Conservation (phyloP, 2,329 filamentous ascomycete genomes). For the Paraphaeosphaeria sporulosa region DNA sequence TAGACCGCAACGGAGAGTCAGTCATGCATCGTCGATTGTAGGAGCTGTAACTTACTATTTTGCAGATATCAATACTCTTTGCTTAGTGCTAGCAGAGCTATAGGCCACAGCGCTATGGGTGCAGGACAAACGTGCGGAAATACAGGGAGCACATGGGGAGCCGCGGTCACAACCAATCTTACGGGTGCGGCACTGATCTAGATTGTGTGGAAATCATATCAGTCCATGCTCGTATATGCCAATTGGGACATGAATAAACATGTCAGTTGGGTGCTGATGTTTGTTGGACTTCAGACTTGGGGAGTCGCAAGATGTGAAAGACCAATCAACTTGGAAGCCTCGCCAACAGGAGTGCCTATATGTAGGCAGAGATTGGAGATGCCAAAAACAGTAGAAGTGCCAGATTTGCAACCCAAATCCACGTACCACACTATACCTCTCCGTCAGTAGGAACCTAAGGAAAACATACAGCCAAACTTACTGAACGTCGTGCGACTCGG, state of each 20-base stretch:
- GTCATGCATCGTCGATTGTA: not conserved
- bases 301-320: no score
- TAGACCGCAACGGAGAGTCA: slow-evolving; percentile 14
- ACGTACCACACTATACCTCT: slow-evolving; percentile 31
- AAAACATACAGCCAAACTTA: slow-evolving; percentile 17
- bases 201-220: no score
- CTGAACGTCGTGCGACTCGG: slow-evolving; percentile 33
- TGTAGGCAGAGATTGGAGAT: no score
- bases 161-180: slow-evolving; percentile 42
- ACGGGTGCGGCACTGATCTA: slow-evolving; percentile 37
- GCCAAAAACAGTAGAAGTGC: no score
- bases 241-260: no score
- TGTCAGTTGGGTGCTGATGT: no score
- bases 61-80: slow-evolving; percentile 47
- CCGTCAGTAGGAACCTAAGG: not conserved
- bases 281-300: no score
- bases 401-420: no score
- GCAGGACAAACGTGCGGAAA: slow-evolving; percentile 44
- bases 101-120: slow-evolving; percentile 44
- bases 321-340: no score
- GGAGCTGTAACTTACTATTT: slow-evolving; percentile 38
- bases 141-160: slow-evolving; percentile 46
- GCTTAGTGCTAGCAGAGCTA: slow-evolving; percentile 32
- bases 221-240: no score
- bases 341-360: no score